These are phyloP conservation scores for Aureobasidium sp. DNA, from an alignment of 2,329 filamentous ascomycete species.

Conservation along the genomic window DNA sequence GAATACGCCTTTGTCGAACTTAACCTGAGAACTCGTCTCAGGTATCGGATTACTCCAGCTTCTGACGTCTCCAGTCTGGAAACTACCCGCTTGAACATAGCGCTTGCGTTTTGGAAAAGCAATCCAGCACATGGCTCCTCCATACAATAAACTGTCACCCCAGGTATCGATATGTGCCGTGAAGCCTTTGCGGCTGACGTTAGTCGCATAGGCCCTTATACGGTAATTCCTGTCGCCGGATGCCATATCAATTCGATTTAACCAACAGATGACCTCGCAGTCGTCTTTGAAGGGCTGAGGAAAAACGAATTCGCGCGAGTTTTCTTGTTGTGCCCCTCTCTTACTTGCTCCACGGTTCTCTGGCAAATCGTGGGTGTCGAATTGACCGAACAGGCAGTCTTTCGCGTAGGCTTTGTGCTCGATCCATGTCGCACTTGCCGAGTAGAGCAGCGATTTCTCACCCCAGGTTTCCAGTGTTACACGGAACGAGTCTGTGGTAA, in stretches of 20 bases:
- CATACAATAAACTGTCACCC: constrained; percentile 22
- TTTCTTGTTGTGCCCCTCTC: constrained; percentile 18
- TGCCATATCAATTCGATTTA: constrained; percentile 24
- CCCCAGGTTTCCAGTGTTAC: constrained; percentile 26
- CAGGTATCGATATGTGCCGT: constrained; percentile 27
- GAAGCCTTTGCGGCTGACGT: constrained; percentile 21
- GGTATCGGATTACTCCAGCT: constrained; percentile 19
- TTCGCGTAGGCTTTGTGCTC: constrained; percentile 25
- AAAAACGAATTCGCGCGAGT: constrained; percentile 20
- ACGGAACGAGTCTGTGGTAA: constrained; percentile 21
- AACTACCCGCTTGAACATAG: constrained; percentile 23
- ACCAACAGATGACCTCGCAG: constrained; percentile 24
- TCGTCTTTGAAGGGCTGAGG: constrained; percentile 19
- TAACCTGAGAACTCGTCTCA: constrained; percentile 19
- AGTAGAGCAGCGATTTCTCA: constrained; percentile 18
- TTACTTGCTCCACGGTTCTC: neutral
- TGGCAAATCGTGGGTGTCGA: constrained; percentile 21
- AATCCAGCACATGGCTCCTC: constrained; percentile 27
- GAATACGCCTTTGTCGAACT: constrained; percentile 21
- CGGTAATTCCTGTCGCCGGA: constrained; percentile 21
- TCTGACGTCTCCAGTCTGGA: constrained; percentile 23
- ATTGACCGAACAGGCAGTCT: constrained; percentile 25
- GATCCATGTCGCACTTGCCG: constrained; percentile 24
- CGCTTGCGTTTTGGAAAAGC: constrained; percentile 24
- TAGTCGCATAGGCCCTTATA: constrained; percentile 21